Evolutionary conservation across 129 eudicot genomes (phyloP).

Genomic region (Pulicaria dysenterica): DNA sequence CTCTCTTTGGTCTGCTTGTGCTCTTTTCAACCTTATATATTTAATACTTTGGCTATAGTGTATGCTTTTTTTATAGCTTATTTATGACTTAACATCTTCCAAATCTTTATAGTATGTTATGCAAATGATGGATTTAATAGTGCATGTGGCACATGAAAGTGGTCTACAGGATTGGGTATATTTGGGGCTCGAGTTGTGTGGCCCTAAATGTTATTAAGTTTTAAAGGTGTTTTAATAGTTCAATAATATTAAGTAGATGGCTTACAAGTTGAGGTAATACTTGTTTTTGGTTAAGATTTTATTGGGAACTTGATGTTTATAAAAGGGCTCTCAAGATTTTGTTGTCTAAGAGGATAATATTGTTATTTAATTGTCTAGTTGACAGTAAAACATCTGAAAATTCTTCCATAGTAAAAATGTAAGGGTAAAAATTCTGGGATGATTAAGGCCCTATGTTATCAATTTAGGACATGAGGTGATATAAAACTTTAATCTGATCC

Average conservation of each 20-base stretch:
- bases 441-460: background rate
- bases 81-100: background rate
- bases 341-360: background rate
- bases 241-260: too few species aligned
- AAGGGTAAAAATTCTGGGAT: too few species aligned
- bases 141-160: background rate
- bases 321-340: background rate
- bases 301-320: background rate
- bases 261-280: too few species aligned
- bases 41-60: background rate
- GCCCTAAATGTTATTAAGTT: background rate
- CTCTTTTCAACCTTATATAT: background rate
- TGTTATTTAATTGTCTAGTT: background rate
- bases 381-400: background rate
- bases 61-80: background rate
- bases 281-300: too few species aligned
- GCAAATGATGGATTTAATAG: background rate
- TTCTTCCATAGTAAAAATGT: background rate
- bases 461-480: background rate
- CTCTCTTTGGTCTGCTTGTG: background rate
- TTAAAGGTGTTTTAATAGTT: background rate
- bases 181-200: background rate
- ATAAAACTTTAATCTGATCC: background rate
- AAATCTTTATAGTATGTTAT: background rate
- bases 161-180: background rate